phyloP scores from a whole-genome alignment of 202 grass and related monocot genomes.

The Elaeis oleifera region DNA sequence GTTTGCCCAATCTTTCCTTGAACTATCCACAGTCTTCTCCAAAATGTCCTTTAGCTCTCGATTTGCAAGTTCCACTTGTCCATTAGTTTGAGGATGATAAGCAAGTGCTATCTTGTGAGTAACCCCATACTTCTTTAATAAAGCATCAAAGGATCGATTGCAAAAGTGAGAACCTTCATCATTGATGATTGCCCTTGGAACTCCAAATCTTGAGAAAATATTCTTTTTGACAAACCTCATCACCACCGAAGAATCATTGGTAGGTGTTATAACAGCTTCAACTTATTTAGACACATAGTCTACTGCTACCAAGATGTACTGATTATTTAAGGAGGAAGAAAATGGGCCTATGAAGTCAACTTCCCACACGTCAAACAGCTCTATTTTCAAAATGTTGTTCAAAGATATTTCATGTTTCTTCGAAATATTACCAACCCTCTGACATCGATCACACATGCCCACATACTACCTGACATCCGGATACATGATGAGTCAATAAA shows the following conservation, averaged over 20 bases:
- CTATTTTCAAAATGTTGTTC: background rate
- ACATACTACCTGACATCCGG: background rate
- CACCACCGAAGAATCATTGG: background rate
- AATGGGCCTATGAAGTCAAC: constrained; percentile 6
- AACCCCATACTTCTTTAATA: constrained; percentile 1
- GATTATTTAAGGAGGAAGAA: too few relatives aligned
- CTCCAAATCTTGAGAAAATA: background rate
- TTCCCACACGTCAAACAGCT: constrained; percentile 12
- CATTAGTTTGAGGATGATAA: too few relatives aligned
- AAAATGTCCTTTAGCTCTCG: too few relatives aligned
- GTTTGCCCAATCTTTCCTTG: too few relatives aligned
- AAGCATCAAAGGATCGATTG: background rate
- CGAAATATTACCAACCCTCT: background rate
- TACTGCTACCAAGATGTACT: too few relatives aligned
- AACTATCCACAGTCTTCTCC: too few relatives aligned
- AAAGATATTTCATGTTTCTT: background rate
- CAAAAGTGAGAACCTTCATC: constrained; percentile 8
- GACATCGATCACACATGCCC: background rate
- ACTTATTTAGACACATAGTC: constrained; percentile 5
- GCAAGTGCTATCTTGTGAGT: background rate
- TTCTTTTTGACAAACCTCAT: background rate
- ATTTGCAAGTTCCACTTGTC: too few relatives aligned
- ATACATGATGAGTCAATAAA: too few relatives aligned
- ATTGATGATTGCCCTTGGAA: background rate
- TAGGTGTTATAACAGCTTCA: background rate